These are phyloP conservation scores for Kodamaea leandrae DNA, from an alignment of 805 yeast genomes.

Conservation along the genomic window DNA sequence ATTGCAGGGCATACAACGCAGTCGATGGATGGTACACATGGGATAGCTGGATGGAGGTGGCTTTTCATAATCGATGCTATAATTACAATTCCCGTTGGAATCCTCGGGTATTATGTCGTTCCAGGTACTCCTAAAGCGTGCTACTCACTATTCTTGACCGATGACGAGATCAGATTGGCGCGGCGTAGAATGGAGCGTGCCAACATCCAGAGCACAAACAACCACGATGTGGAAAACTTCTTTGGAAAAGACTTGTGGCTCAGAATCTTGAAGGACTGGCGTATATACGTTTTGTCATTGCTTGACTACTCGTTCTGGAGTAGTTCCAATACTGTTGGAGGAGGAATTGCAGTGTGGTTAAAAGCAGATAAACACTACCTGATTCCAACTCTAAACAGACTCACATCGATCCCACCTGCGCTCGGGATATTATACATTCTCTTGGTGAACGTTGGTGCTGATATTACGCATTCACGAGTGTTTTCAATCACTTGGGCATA, in stretches of 20 bases:
- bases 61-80: constrained; percentile 25
- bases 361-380: constrained; percentile 29
- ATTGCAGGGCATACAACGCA: constrained; percentile 18
- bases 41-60: constrained; percentile 19
- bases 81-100: constrained; percentile 20
- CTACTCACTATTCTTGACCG: constrained; percentile 51
- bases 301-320: constrained; percentile 10
- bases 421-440: constrained; percentile 51
- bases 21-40: constrained; percentile 14
- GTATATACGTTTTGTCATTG: constrained; percentile 26
- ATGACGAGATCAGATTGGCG: constrained; percentile 55
- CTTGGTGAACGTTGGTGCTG: constrained; percentile 48
- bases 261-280: constrained; percentile 29
- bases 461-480: constrained; percentile 28
- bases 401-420: constrained; percentile 56
- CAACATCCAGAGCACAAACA: constrained; percentile 17
- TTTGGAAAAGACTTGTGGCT: constrained; percentile 26
- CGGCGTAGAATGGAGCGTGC: constrained; percentile 29
- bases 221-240: constrained; percentile 16
- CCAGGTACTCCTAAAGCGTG: constrained; percentile 34
- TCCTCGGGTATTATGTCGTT: constrained; percentile 18
- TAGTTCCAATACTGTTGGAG: constrained; percentile 4
- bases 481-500: constrained; percentile 18
- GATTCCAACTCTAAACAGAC: constrained; percentile 45
- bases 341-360: constrained; percentile 11